Conservation (phyloP, 805 yeast species). For the Ogataea pini region DNA sequence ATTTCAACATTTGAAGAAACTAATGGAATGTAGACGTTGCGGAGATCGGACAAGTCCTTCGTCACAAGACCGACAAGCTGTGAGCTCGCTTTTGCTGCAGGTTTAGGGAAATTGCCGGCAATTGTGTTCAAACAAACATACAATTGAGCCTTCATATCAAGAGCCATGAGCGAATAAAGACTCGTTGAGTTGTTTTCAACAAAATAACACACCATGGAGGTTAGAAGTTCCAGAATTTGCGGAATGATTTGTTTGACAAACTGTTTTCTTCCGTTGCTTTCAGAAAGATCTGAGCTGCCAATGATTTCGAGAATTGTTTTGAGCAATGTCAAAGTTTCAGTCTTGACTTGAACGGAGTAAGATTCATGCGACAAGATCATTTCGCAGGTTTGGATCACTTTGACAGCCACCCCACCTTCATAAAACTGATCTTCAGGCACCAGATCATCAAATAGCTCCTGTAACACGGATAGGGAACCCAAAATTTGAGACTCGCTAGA, state of each 20-base stretch:
- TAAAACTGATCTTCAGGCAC: constrained; percentile 86
- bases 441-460: constrained; percentile 82
- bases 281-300: constrained; percentile 49
- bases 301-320: constrained; percentile 54
- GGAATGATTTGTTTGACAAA: constrained; percentile 37
- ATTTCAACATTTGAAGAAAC: constrained; percentile 6
- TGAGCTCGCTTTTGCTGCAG: constrained; percentile 13
- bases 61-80: constrained; percentile 19
- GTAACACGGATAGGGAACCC: constrained; percentile 61
- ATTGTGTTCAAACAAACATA: constrained; percentile 31
- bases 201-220: constrained; percentile 12
- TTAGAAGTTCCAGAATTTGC: constrained; percentile 28
- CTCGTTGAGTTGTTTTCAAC: constrained; percentile 4
- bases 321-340: constrained; percentile 52
- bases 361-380: constrained; percentile 36
- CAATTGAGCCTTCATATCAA: constrained; percentile 30
- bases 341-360: constrained; percentile 39
- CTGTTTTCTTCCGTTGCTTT: constrained; percentile 37
- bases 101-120: constrained; percentile 27
- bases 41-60: constrained; percentile 23
- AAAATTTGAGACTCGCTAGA: constrained; percentile 39
- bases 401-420: constrained; percentile 65
- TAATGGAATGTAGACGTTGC: constrained; percentile 23
- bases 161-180: constrained; percentile 19
- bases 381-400: constrained; percentile 52